Percentiles rank a stretch among this genome's conserved stretches.
phyloP scores from a whole-genome alignment of 2,329 filamentous ascomycete genomes.

The Hypomyces rosellus region DNA sequence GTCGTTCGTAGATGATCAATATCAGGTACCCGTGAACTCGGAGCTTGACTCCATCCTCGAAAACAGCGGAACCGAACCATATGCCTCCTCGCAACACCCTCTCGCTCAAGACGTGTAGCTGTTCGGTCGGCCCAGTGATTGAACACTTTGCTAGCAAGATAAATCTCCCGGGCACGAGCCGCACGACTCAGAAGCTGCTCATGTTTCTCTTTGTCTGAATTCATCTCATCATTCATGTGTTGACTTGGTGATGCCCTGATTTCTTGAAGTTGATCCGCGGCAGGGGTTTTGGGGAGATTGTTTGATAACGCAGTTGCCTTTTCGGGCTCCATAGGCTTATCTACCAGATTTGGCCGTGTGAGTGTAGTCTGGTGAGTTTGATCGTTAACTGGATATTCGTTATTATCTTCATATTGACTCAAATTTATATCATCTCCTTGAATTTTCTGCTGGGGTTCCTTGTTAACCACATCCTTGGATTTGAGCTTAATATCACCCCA shows the following conservation, averaged over 20 bases:
- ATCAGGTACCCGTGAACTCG: slow-evolving; percentile 23
- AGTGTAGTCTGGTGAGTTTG: neutral
- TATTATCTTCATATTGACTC: neutral
- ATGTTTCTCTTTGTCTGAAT: neutral
- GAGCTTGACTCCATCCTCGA: slow-evolving; percentile 29
- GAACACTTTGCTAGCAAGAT: slow-evolving; percentile 40
- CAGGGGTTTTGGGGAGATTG: neutral
- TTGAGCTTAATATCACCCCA: neutral
- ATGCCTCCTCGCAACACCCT: slow-evolving; percentile 61
- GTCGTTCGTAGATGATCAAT: slow-evolving; percentile 24
- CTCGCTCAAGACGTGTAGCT: slow-evolving; percentile 58
- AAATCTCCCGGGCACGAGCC: slow-evolving; percentile 57
- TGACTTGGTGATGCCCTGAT: neutral
- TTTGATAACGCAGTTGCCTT: neutral
- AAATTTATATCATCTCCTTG: neutral
- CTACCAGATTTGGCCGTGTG: neutral
- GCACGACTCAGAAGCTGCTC: slow-evolving; percentile 43
- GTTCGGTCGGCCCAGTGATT: slow-evolving; percentile 58
- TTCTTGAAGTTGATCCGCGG: neutral
- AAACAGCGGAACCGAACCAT: slow-evolving; percentile 54
- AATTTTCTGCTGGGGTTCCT: neutral
- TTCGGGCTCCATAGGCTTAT: neutral
- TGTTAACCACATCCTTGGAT: neutral
- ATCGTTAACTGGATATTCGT: neutral
- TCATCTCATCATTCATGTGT: neutral